These are phyloP conservation scores for Macrophomina pseudophaseolina DNA, from an alignment of 2,329 filamentous ascomycete species.

Conservation along the genomic window DNA sequence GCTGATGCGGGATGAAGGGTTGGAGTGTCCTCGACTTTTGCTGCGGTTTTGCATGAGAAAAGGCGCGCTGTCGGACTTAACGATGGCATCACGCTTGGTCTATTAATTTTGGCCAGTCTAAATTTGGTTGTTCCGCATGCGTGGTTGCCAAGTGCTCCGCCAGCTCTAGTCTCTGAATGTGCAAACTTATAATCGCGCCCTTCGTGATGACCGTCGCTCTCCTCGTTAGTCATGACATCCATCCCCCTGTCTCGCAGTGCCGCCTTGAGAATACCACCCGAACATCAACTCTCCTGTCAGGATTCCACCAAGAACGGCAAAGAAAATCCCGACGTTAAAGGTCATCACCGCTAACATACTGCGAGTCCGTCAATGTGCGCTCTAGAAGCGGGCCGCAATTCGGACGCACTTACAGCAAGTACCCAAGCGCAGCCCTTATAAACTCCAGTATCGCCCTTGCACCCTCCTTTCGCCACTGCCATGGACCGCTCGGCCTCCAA, in stretches of 20 bases:
- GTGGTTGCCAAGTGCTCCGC: too few species aligned
- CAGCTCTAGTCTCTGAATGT: too few species aligned
- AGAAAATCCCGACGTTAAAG: constrained; percentile 39
- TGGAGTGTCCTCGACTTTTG: too few species aligned
- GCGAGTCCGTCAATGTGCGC: neutral
- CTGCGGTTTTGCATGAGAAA: too few species aligned
- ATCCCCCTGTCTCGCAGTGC: constrained; percentile 34
- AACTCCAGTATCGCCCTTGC: constrained; percentile 35
- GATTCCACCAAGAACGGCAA: constrained; percentile 38
- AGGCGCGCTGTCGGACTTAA: too few species aligned
- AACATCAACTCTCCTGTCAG: constrained; percentile 38
- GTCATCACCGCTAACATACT: constrained; percentile 43
- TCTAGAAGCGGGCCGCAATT: neutral
- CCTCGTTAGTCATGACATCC: constrained; percentile 35
- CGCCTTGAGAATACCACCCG: constrained; percentile 35
- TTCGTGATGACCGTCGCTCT: too few species aligned
- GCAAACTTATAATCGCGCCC: too few species aligned
- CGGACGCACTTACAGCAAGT: constrained; percentile 34
- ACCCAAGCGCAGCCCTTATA: constrained; percentile 35
- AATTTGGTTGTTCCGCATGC: too few species aligned
- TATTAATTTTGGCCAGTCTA: too few species aligned
- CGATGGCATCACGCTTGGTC: too few species aligned
- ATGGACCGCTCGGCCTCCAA: constrained; percentile 33
- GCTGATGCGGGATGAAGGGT: too few species aligned
- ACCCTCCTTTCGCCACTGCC: constrained; percentile 34